Conservation (phyloP, 2,329 filamentous ascomycete genomes). For the Lachnellula suecica region DNA sequence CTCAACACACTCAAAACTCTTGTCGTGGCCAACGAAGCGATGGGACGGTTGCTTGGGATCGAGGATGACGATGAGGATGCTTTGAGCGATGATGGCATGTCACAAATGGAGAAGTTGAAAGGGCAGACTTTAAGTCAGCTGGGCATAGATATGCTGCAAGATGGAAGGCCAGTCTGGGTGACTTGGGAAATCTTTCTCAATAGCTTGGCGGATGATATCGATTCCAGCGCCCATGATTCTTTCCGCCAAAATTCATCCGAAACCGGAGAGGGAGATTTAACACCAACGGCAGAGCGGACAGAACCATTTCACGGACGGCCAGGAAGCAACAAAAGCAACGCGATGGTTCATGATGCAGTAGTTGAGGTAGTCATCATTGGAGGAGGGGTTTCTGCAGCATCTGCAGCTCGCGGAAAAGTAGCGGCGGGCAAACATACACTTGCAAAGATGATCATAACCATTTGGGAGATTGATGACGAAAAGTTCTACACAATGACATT, state of each 20-base stretch:
- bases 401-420: constrained; percentile 5
- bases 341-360: constrained; percentile 55
- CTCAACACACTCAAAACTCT: constrained; percentile 69
- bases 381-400: constrained; percentile 13
- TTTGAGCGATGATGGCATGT: constrained; percentile 39
- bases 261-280: constrained; percentile 26
- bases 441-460: constrained; percentile 74
- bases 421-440: constrained; percentile 44
- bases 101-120: constrained; percentile 56
- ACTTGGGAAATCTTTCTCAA: constrained; percentile 60
- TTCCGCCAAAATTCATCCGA: constrained; percentile 6
- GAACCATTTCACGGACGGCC: constrained; percentile 17
- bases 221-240: constrained; percentile 8
- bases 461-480: constrained; percentile 69
- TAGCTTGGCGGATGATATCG: constrained; percentile 38
- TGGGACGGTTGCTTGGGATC: constrained; percentile 67
- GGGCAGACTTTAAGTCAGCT: constrained; percentile 68
- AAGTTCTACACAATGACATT: constrained; percentile 76
- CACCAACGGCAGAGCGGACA: constrained; percentile 35
- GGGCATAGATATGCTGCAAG: constrained; percentile 71
- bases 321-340: constrained; percentile 32
- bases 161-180: constrained; percentile 61
- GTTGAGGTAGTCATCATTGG: constrained; percentile 66
- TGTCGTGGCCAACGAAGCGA: constrained; percentile 72
- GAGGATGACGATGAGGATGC: constrained; percentile 40